These are phyloP conservation scores for Ambrosiella cleistominuta DNA, from an alignment of 2,329 filamentous ascomycete species.

Conservation along the genomic window DNA sequence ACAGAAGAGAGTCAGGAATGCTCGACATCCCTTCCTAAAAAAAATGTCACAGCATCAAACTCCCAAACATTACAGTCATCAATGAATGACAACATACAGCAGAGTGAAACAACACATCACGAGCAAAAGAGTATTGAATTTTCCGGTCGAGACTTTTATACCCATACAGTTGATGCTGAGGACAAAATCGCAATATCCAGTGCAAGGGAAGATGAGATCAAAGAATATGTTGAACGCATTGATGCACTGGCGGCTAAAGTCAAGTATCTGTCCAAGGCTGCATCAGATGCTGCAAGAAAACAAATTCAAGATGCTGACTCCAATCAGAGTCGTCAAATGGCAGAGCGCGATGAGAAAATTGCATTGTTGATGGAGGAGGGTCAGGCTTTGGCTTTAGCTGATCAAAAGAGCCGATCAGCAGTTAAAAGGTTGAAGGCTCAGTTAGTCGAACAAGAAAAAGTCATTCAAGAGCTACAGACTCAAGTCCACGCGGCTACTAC, in stretches of 20 bases:
- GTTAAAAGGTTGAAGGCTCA: slow-evolving; percentile 66
- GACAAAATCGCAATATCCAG: slow-evolving; percentile 24
- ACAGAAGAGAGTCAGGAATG: neutral
- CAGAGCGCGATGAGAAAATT: slow-evolving; percentile 82
- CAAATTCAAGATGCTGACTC: slow-evolving; percentile 44
- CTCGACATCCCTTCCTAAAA: neutral
- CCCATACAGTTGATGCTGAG: slow-evolving; percentile 30
- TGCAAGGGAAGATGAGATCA: slow-evolving; percentile 34
- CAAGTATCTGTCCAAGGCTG: slow-evolving; percentile 68
- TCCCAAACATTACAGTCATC: neutral
- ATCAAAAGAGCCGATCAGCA: slow-evolving; percentile 65
- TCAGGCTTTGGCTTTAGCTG: slow-evolving; percentile 66
- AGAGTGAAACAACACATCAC: too few species aligned
- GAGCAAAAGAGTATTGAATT: neutral
- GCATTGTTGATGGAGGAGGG: slow-evolving; percentile 84
- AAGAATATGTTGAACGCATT: slow-evolving; percentile 61
- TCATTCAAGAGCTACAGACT: slow-evolving; percentile 39
- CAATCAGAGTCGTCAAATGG: slow-evolving; percentile 58
- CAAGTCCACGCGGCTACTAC: slow-evolving; percentile 15
- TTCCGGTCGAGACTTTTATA: neutral
- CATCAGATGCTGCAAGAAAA: slow-evolving; percentile 56
- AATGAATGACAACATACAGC: neutral
- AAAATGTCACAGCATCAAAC: neutral
- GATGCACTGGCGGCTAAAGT: slow-evolving; percentile 85
- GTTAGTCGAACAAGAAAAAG: slow-evolving; percentile 47